phyloP scores from a whole-genome alignment of 1,139 yeast genomes.

The Kluyveromyces marxianus region DNA sequence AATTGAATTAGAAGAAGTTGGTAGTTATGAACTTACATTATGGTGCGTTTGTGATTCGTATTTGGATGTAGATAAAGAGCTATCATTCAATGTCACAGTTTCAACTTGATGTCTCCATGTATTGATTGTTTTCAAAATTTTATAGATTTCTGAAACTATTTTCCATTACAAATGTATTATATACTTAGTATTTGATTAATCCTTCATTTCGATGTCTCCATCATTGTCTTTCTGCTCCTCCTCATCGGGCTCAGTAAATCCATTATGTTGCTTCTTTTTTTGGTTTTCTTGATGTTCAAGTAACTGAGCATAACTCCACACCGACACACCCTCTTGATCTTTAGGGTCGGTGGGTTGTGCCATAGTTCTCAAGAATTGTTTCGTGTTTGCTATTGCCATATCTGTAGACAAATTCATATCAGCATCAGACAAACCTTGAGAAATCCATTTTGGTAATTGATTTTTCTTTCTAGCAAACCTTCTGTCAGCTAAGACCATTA shows the following conservation, averaged over 20 bases:
- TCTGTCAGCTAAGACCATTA: constrained; percentile 95
- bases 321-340: constrained; percentile 91
- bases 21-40: constrained; percentile 52
- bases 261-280: constrained; percentile 14
- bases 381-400: constrained; percentile 94
- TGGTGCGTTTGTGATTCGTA: constrained; percentile 94
- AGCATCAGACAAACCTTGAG: constrained; percentile 85
- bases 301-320: constrained; percentile 78
- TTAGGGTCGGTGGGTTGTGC: constrained; percentile 91
- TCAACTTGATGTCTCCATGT: constrained; percentile 14
- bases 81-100: constrained; percentile 43
- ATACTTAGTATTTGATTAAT: background rate
- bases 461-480: constrained; percentile 78
- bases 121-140: background rate
- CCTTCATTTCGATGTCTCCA: constrained; percentile 14
- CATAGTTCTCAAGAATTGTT: constrained; percentile 81
- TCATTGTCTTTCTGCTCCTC: constrained; percentile 9
- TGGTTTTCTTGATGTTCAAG: constrained; percentile 53
- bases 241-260: background rate
- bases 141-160: background rate
- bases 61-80: constrained; percentile 83
- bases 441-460: constrained; percentile 95
- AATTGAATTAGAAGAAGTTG: constrained; percentile 53
- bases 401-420: constrained; percentile 90
- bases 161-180: background rate